Conservation (phyloP, 2,329 filamentous ascomycete genomes). For the Cryphonectria carpinicola region DNA sequence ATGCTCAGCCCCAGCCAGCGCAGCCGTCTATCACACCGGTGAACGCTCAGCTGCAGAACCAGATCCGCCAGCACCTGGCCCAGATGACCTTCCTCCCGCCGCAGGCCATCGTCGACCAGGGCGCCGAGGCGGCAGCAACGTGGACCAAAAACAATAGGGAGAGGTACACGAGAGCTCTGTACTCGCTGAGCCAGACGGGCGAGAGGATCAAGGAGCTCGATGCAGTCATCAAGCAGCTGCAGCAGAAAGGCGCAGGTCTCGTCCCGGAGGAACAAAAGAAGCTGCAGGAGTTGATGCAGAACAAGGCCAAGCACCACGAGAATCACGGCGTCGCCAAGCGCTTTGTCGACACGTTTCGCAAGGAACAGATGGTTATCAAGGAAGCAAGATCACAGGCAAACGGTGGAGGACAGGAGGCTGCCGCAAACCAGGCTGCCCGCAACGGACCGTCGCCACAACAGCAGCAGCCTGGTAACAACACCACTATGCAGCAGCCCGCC, state of each 20-base stretch:
- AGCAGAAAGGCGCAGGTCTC: conserved; percentile 48
- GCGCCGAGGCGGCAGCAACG: conserved; percentile 47
- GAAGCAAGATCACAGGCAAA: conserved; percentile 33
- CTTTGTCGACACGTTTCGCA: conserved; percentile 53
- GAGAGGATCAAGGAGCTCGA: conserved; percentile 49
- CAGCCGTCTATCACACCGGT: conserved; percentile 20
- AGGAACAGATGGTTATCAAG: conserved; percentile 46
- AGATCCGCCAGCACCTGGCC: conserved; percentile 52
- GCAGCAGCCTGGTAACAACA: conserved; percentile 32
- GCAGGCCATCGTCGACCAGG: conserved; percentile 46
- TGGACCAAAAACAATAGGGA: conserved; percentile 54
- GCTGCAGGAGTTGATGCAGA: conserved; percentile 47
- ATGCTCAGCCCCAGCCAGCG: conserved; percentile 34
- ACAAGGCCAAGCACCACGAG: conserved; percentile 50
- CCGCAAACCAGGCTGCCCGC: conserved; percentile 28
- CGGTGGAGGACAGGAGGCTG: conserved; percentile 25
- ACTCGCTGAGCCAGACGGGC: conserved; percentile 53
- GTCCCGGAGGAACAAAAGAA: conserved; percentile 53
- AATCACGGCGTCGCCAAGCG: conserved; percentile 50
- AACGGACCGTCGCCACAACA: conserved; percentile 23
- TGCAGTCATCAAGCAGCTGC: conserved; percentile 46
- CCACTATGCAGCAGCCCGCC: conserved; percentile 40
- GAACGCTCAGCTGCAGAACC: conserved; percentile 31
- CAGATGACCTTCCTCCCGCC: conserved; percentile 53
- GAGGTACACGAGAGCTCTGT: conserved; percentile 52